phyloP scores from a whole-genome alignment of 164 flowering plant genomes.

The Tetracentron sinense region DNA sequence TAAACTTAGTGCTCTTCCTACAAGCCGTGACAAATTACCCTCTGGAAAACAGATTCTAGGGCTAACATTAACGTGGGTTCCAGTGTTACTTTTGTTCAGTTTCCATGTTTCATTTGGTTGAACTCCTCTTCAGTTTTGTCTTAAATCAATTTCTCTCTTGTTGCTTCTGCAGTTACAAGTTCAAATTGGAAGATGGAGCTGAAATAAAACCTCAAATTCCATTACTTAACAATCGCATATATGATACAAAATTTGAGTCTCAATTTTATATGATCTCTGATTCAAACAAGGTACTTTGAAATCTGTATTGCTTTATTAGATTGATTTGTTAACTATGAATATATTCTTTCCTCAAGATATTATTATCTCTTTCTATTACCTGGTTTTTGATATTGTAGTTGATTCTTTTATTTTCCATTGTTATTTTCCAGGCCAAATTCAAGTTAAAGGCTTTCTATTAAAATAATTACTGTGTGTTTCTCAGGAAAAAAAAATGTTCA shows the following conservation, averaged over 20 bases:
- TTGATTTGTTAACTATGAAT: neutral
- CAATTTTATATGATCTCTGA: conserved; percentile 96
- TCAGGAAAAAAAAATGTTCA: neutral
- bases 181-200: conserved; percentile 88
- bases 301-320: neutral
- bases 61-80: conserved; percentile 63
- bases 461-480: too few species aligned
- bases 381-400: too few species aligned
- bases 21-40: conserved; percentile 74
- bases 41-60: conserved; percentile 90
- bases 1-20: conserved; percentile 58
- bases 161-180: conserved; percentile 76
- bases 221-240: conserved; percentile 79
- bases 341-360: neutral
- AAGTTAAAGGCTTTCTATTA: too few species aligned
- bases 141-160: neutral
- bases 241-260: conserved; percentile 93
- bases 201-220: conserved; percentile 85
- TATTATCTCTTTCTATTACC: neutral
- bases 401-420: neutral
- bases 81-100: neutral
- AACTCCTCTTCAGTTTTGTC: neutral
- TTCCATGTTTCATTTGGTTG: conserved; percentile 5
- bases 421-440: too few species aligned
- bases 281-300: conserved; percentile 65